Percentiles rank a stretch among this genome's conserved stretches.
Evolutionary conservation across 2,329 filamentous ascomycete genomes (phyloP).

Genomic region (Penicillium sumatraense): DNA sequence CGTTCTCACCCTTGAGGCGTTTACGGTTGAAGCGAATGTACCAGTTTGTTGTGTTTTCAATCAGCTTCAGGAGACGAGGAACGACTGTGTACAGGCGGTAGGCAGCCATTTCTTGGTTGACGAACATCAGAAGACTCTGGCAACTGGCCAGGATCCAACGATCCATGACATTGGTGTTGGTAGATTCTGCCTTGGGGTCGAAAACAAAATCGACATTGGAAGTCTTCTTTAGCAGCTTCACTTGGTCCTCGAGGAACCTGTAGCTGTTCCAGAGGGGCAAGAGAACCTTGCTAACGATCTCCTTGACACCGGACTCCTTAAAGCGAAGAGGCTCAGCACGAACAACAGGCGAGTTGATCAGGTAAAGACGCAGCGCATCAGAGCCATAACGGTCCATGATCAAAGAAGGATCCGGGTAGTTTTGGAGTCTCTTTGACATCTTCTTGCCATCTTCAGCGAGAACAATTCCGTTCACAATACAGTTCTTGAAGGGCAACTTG

Average conservation of each 20-base stretch:
- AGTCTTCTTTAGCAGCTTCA: slow-evolving; percentile 82
- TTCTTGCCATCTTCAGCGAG: slow-evolving; percentile 96
- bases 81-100: slow-evolving; percentile 91
- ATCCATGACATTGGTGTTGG: slow-evolving; percentile 91
- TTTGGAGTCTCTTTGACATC: slow-evolving; percentile 97
- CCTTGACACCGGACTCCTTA: slow-evolving; percentile 90
- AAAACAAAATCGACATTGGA: slow-evolving; percentile 77
- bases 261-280: slow-evolving; percentile 95
- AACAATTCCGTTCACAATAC: slow-evolving; percentile 94
- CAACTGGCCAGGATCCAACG: slow-evolving; percentile 92
- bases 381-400: slow-evolving; percentile 89
- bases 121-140: slow-evolving; percentile 87
- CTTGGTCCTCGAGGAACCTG: slow-evolving; percentile 93
- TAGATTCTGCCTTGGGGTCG: slow-evolving; percentile 73
- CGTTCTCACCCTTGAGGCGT: slow-evolving; percentile 87
- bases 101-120: slow-evolving; percentile 86
- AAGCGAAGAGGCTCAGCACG: slow-evolving; percentile 88
- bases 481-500: slow-evolving; percentile 87
- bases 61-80: slow-evolving; percentile 77
- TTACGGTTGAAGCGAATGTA: slow-evolving; percentile 95
- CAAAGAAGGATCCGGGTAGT: slow-evolving; percentile 85
- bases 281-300: slow-evolving; percentile 89
- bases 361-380: slow-evolving; percentile 89
- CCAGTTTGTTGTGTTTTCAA: slow-evolving; percentile 98
- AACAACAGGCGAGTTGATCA: slow-evolving; percentile 96